Conservation (phyloP, 441 rosid genomes). For the Kokia cookei region DNA sequence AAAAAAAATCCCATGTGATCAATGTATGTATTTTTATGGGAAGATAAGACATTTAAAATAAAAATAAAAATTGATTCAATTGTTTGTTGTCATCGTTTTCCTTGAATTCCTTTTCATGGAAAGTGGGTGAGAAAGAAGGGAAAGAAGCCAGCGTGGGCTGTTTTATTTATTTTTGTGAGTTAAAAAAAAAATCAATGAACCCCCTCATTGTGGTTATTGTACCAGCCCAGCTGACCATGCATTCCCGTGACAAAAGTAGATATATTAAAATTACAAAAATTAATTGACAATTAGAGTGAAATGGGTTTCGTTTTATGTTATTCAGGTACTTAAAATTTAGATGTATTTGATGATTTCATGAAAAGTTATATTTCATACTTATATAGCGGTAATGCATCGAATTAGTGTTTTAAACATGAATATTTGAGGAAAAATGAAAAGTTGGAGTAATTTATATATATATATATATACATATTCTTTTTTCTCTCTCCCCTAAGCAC, state of each 20-base stretch:
- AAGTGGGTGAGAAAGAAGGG: conserved; percentile 12
- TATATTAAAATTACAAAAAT: conserved; percentile 5
- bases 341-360: too few species aligned
- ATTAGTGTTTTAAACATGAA: too few species aligned
- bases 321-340: too few species aligned
- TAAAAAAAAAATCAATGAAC: conserved; percentile 18
- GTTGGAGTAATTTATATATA: too few species aligned
- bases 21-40: background rate
- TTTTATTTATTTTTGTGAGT: conserved; percentile 10
- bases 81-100: conserved; percentile 23
- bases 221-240: conserved; percentile 60
- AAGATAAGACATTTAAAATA: conserved; percentile 26
- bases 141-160: conserved; percentile 16
- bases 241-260: conserved; percentile 53
- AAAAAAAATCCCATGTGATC: background rate
- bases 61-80: background rate
- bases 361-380: too few species aligned
- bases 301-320: too few species aligned
- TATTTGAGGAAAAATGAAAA: too few species aligned
- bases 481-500: conserved; percentile 21
- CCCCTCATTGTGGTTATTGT: conserved; percentile 9
- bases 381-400: too few species aligned
- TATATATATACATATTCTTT: background rate
- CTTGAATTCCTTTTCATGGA: conserved; percentile 23
- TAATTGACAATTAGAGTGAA: too few species aligned